phyloP scores from a whole-genome alignment of 2,329 filamentous ascomycete genomes.

The Fusarium devonianum region DNA sequence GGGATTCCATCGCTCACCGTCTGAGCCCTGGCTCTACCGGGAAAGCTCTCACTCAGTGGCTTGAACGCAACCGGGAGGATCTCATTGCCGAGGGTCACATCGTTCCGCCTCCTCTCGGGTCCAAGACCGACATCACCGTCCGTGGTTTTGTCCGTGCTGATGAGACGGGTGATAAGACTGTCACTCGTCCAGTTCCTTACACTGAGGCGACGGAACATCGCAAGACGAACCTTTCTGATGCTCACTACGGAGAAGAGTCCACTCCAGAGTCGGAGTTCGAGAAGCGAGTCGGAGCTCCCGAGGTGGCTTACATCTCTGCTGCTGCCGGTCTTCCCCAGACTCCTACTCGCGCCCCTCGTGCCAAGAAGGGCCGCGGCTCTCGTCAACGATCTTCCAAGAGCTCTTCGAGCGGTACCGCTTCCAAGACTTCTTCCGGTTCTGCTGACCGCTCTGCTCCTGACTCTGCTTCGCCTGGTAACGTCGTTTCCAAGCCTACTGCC shows the following conservation, averaged over 20 bases:
- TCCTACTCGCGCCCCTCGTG: neutral
- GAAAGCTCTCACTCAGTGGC: slow-evolving; percentile 49
- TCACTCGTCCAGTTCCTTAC: slow-evolving; percentile 44
- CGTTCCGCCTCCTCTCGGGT: slow-evolving; percentile 48
- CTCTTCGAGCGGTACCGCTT: too few relatives aligned
- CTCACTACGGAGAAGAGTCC: neutral
- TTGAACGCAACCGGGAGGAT: slow-evolving; percentile 46
- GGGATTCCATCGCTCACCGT: slow-evolving; percentile 51
- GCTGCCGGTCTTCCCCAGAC: neutral
- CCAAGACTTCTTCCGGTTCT: neutral
- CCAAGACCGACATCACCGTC: slow-evolving; percentile 37
- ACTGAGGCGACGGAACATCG: slow-evolving; percentile 45
- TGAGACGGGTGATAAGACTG: slow-evolving; percentile 36
- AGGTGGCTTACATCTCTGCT: neutral
- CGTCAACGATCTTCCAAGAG: neutral
- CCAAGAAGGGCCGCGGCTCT: neutral
- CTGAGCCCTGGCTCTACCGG: slow-evolving; percentile 52
- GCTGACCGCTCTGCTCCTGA: too few relatives aligned
- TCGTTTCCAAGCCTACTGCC: too few relatives aligned
- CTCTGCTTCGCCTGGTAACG: too few relatives aligned
- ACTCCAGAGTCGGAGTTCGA: neutral
- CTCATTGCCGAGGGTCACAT: slow-evolving; percentile 51
- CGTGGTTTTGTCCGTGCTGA: slow-evolving; percentile 46
- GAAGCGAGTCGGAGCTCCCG: neutral
- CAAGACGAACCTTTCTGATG: slow-evolving; percentile 43